These are phyloP conservation scores for Pseudomonodictys pantanalensis DNA, from an alignment of 495 filamentous ascomycete genomes.

Conservation along the genomic window DNA sequence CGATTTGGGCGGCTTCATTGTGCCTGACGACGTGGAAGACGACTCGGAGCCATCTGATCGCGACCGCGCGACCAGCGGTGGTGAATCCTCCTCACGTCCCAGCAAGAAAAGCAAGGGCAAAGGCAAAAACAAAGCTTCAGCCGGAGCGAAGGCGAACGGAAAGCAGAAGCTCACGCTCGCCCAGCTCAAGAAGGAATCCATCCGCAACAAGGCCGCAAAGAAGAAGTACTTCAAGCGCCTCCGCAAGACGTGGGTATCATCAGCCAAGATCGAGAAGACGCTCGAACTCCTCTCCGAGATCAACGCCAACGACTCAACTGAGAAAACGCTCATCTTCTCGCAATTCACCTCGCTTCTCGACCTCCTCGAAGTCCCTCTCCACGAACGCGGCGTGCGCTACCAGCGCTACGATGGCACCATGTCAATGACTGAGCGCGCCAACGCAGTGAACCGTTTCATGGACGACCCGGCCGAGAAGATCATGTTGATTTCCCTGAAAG, in stretches of 20 bases:
- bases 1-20: slow-evolving; percentile 42
- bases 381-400: slow-evolving; percentile 59
- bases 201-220: slow-evolving; percentile 59
- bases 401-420: slow-evolving; percentile 87
- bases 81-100: no score
- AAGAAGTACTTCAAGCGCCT: slow-evolving; percentile 64
- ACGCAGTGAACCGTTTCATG: slow-evolving; percentile 70
- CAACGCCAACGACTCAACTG: slow-evolving; percentile 44
- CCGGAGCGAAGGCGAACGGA: slow-evolving; percentile 47
- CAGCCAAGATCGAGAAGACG: slow-evolving; percentile 75
- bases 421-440: slow-evolving; percentile 63
- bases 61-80: no score
- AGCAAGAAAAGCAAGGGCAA: slow-evolving; percentile 38
- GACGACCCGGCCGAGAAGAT: slow-evolving; percentile 63
- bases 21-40: slow-evolving; percentile 47
- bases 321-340: slow-evolving; percentile 92
- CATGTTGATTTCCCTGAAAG: slow-evolving; percentile 86
- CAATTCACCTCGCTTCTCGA: slow-evolving; percentile 91
- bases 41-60: no score
- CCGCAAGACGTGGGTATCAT: slow-evolving; percentile 65
- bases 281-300: slow-evolving; percentile 63
- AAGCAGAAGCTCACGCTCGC: slow-evolving; percentile 54
- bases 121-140: slow-evolving; percentile 36
- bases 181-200: slow-evolving; percentile 62
- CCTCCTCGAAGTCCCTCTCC: slow-evolving; percentile 84